Conservation (phyloP, 768 basidiomycete species). For the Kwoniella dendrophila region DNA sequence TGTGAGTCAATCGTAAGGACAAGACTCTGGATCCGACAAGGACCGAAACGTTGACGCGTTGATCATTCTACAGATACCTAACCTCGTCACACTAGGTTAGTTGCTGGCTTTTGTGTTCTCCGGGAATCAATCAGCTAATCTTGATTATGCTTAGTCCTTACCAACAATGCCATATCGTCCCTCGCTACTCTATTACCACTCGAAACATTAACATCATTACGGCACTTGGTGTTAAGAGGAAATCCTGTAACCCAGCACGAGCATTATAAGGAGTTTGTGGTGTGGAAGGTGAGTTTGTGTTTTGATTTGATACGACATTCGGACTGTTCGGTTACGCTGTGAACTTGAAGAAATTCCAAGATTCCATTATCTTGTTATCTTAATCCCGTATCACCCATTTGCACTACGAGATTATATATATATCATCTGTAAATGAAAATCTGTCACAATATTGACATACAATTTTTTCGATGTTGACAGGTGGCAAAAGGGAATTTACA, state of each 20-base stretch:
- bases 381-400: no score
- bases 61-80: conserved; percentile 49
- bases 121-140: not conserved
- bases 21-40: no score
- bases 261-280: conserved; percentile 53
- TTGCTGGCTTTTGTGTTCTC: not conserved
- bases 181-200: conserved; percentile 54
- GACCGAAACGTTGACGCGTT: no score
- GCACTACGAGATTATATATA: no score
- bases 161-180: conserved; percentile 52
- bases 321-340: not conserved
- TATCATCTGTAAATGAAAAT: no score
- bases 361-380: not conserved
- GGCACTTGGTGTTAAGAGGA: conserved; percentile 49
- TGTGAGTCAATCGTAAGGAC: conserved; percentile 25
- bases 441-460: no score
- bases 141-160: conserved; percentile 45
- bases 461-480: conserved; percentile 15
- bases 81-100: conserved; percentile 55
- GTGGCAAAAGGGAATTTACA: conserved; percentile 52
- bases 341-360: no score
- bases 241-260: conserved; percentile 54
- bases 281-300: conserved; percentile 53
- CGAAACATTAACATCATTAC: conserved; percentile 47
- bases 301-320: not conserved